Evolutionary conservation across 768 basidiomycete species (phyloP).

Genomic region (Pleurotus cornucopiae): DNA sequence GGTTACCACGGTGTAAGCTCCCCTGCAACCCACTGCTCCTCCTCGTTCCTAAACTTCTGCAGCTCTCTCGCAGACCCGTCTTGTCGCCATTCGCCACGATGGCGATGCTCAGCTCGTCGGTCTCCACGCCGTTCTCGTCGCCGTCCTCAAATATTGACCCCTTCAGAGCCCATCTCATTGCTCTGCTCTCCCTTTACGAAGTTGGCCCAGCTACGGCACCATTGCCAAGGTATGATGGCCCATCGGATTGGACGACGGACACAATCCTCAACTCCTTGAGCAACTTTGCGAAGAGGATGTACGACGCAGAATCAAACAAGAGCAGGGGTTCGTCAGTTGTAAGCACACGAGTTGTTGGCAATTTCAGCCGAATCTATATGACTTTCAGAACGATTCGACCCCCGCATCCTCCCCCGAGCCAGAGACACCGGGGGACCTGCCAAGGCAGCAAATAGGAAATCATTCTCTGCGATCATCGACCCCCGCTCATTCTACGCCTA

Average conservation of each 20-base stretch:
- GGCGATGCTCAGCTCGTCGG: not conserved
- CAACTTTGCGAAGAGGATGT: constrained; percentile 42
- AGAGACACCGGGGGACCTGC: constrained; percentile 1
- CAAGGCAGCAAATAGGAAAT: not conserved
- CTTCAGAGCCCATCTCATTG: constrained; percentile 49
- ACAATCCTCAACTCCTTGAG: constrained; percentile 44
- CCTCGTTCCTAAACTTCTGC: not conserved
- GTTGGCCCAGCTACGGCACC: constrained; percentile 40
- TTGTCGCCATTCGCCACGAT: not conserved
- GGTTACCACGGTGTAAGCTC: constrained; percentile 5
- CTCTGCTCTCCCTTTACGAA: constrained; percentile 52
- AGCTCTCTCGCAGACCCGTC: not conserved
- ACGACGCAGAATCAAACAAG: constrained; percentile 39
- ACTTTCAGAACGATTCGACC: not conserved
- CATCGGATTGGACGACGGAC: constrained; percentile 49
- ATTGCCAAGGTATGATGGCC: constrained; percentile 44
- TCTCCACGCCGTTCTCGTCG: not conserved
- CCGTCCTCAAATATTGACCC: constrained; percentile 30
- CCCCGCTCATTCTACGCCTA: constrained; percentile 14
- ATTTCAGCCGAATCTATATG: not conserved
- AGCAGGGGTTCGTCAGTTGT: too few species aligned
- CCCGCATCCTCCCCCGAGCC: constrained; percentile 1
- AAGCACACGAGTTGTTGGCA: too few species aligned
- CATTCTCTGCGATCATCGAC: not conserved
- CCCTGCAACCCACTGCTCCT: not conserved